These are phyloP conservation scores for Tillandsia fasciculata DNA, from an alignment of 176 grass and related monocot genomes.

Conservation along the genomic window DNA sequence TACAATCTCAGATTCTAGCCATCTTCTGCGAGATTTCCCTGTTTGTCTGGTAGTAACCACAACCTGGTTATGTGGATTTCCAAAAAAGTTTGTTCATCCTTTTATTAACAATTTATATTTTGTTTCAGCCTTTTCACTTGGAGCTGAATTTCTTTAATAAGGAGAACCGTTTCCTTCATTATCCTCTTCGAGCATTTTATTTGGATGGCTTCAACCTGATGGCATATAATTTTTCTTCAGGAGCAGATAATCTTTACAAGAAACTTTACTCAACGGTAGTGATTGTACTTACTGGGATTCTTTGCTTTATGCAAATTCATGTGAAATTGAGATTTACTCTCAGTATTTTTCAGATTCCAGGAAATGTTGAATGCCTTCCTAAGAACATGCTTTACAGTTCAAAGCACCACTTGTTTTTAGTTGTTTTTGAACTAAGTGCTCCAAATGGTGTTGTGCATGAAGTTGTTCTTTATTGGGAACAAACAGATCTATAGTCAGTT, in stretches of 20 bases:
- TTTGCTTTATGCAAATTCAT: not conserved
- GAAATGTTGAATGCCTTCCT: slow-evolving; percentile 88
- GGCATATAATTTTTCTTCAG: slow-evolving; percentile 92
- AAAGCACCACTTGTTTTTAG: slow-evolving; percentile 94
- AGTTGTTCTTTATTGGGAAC: slow-evolving; percentile 99
- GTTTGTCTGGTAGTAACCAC: slow-evolving; percentile 74
- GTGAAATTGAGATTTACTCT: slow-evolving; percentile 18
- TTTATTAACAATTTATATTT: slow-evolving; percentile 33
- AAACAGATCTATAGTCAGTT: slow-evolving; percentile 81
- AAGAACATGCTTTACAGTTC: slow-evolving; percentile 72
- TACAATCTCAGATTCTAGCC: slow-evolving; percentile 76
- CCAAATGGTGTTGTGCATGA: slow-evolving; percentile 57
- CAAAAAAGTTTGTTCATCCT: slow-evolving; percentile 6
- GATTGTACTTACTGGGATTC: slow-evolving; percentile 8
- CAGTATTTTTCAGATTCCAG: slow-evolving; percentile 63
- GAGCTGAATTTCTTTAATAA: slow-evolving; percentile 98
- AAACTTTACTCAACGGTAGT: slow-evolving; percentile 90
- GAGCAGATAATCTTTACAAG: slow-evolving; percentile 93
- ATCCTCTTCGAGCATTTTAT: slow-evolving; percentile 90
- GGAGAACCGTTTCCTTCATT: slow-evolving; percentile 83
- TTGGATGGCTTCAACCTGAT: slow-evolving; percentile 94
- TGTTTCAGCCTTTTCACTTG: slow-evolving; percentile 81
- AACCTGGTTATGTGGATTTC: slow-evolving; percentile 17
- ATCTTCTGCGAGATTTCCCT: slow-evolving; percentile 84
- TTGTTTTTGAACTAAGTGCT: slow-evolving; percentile 90